These are phyloP conservation scores for Dillenia suffruticosa DNA, from an alignment of 164 flowering plant genomes.

Conservation along the genomic window DNA sequence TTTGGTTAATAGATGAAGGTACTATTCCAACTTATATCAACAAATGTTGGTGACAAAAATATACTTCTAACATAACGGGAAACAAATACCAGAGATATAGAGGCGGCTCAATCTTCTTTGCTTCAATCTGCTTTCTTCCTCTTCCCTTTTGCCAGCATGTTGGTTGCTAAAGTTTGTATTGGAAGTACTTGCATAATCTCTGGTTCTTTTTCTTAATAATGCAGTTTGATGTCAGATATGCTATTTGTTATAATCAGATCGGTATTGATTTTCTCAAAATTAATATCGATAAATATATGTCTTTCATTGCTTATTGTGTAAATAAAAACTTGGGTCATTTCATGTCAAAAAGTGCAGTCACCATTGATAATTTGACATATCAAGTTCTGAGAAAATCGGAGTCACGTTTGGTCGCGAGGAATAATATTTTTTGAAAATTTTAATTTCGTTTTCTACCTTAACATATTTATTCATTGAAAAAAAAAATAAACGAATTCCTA, in stretches of 20 bases:
- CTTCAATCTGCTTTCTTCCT: neutral
- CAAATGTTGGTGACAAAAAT: too few relatives aligned
- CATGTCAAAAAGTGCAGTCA: too few relatives aligned
- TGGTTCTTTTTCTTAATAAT: neutral
- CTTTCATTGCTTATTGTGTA: neutral
- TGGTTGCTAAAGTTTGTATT: constrained; percentile 3
- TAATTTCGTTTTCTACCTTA: too few relatives aligned
- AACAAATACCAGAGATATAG: neutral
- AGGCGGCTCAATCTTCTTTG: constrained; percentile 1
- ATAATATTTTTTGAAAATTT: too few relatives aligned
- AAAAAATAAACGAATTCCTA: neutral
- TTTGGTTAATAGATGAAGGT: too few relatives aligned
- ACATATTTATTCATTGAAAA: too few relatives aligned
- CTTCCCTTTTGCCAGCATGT: neutral
- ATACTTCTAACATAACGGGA: too few relatives aligned
- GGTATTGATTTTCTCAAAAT: neutral
- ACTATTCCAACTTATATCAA: too few relatives aligned
- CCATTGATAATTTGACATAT: too few relatives aligned
- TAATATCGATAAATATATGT: neutral
- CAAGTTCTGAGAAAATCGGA: too few relatives aligned
- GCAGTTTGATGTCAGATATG: too few relatives aligned
- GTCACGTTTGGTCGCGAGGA: too few relatives aligned
- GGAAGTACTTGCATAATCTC: neutral
- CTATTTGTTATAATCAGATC: neutral
- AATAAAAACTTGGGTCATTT: neutral